Percentiles rank a stretch among this genome's conserved stretches.
These are phyloP conservation scores for Buxus sempervirens DNA, from an alignment of 164 flowering plant genomes.

Conservation along the genomic window DNA sequence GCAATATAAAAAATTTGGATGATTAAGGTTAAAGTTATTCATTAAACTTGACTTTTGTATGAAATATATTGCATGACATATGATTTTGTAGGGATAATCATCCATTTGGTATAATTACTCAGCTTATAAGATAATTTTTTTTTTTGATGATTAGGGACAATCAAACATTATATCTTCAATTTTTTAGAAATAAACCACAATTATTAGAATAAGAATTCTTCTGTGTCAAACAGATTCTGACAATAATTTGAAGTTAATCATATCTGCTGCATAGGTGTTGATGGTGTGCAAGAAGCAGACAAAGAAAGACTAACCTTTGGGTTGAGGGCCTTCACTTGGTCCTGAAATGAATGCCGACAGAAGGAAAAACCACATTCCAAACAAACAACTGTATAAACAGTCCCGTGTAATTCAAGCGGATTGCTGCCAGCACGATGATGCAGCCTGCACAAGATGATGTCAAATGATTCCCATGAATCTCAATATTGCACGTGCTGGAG, in stretches of 20 bases:
- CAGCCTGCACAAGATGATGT: slow-evolving; percentile 43
- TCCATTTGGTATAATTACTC: too few species aligned
- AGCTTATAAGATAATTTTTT: too few species aligned
- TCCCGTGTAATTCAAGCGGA: slow-evolving; percentile 94
- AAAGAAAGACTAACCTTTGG: slow-evolving; percentile 56
- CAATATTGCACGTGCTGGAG: neutral
- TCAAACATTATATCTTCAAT: too few species aligned
- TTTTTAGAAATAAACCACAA: too few species aligned
- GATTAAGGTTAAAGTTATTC: too few species aligned
- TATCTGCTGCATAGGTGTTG: neutral
- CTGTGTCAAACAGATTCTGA: too few species aligned
- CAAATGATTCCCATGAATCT: slow-evolving; percentile 4
- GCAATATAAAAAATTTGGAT: too few species aligned
- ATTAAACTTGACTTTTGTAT: too few species aligned
- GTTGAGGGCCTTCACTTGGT: slow-evolving; percentile 75
- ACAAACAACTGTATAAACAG: slow-evolving; percentile 84
- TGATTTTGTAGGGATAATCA: too few species aligned
- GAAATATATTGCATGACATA: too few species aligned
- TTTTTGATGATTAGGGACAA: too few species aligned
- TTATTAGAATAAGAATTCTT: too few species aligned
- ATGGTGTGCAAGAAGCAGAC: neutral
- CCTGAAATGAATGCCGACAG: slow-evolving; percentile 67
- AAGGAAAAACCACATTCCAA: slow-evolving; percentile 70
- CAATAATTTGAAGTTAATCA: neutral
- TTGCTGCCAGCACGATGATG: slow-evolving; percentile 96